These are phyloP conservation scores for Poronia punctata DNA, from an alignment of 495 filamentous ascomycete genomes.

Conservation along the genomic window DNA sequence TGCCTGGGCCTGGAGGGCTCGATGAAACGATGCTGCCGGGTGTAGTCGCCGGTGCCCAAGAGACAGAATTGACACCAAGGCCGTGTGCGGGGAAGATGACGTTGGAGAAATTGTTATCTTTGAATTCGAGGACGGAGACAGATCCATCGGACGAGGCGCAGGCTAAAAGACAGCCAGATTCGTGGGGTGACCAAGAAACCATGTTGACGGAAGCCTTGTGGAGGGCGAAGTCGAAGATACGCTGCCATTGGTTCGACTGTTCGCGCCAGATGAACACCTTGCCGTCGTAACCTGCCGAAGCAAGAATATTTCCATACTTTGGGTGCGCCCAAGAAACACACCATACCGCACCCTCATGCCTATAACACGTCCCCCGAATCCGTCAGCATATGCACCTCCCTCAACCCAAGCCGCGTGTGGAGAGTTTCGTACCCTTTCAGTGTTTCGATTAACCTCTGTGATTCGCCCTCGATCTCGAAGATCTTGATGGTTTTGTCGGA, in stretches of 20 bases:
- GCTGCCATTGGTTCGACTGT: conserved; percentile 63
- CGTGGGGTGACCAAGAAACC: conserved; percentile 94
- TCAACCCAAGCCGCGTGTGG: neutral
- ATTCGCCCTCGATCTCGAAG: conserved; percentile 93
- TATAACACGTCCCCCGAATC: conserved; percentile 29
- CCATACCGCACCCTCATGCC: conserved; percentile 94
- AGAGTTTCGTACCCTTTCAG: conserved; percentile 71
- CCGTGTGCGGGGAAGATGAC: conserved; percentile 88
- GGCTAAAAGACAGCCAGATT: conserved; percentile 87
- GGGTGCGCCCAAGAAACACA: conserved; percentile 96
- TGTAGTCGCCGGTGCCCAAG: conserved; percentile 79
- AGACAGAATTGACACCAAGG: conserved; percentile 87
- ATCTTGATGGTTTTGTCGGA: conserved; percentile 99
- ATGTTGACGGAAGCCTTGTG: conserved; percentile 95
- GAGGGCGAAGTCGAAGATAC: conserved; percentile 81
- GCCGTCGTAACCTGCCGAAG: conserved; percentile 89
- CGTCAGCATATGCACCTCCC: conserved; percentile 13
- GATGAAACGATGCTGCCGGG: conserved; percentile 74
- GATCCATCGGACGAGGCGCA: conserved; percentile 90
- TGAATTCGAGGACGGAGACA: conserved; percentile 90
- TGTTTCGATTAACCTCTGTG: conserved; percentile 85
- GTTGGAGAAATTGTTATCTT: conserved; percentile 82
- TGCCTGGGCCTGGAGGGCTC: conserved; percentile 49
- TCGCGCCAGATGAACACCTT: conserved; percentile 99
- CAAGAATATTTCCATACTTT: conserved; percentile 96